These are phyloP conservation scores for Prasinococcaceae sp. DNA, from an alignment of 139 green algal species.

Conservation along the genomic window DNA sequence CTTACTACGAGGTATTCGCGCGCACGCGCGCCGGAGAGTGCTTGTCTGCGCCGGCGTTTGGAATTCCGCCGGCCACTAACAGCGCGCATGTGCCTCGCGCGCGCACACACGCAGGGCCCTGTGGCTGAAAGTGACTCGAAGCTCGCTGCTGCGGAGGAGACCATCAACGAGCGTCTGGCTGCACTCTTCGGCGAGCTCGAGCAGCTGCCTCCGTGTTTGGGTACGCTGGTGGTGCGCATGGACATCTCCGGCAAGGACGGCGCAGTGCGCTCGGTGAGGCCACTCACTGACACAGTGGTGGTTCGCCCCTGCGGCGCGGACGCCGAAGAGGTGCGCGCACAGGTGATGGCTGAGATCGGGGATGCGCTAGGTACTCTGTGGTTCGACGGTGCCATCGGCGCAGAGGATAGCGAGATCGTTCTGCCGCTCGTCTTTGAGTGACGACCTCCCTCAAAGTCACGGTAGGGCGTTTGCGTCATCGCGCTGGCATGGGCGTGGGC, in stretches of 20 bases:
- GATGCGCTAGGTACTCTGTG: conserved; percentile 1
- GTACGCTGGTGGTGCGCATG: neutral
- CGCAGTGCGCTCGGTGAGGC: neutral
- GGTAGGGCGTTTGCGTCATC: no score
- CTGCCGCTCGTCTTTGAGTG: conserved; percentile 16
- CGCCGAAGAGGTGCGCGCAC: neutral
- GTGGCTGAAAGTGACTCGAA: conserved; percentile 29
- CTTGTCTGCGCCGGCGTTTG: no score
- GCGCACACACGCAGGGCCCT: no score
- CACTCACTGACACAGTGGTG: conserved; percentile 3
- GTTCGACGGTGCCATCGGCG: neutral
- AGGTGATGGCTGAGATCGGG: conserved; percentile 6
- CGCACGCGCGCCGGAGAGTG: no score
- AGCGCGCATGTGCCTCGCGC: no score
- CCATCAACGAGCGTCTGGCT: conserved; percentile 26
- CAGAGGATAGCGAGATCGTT: neutral
- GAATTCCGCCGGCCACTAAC: no score
- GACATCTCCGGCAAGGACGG: neutral
- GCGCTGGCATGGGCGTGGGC: no score
- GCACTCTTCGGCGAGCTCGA: conserved; percentile 31
- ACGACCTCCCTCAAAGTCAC: no score
- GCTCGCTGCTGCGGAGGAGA: conserved; percentile 25
- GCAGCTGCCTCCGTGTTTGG: neutral
- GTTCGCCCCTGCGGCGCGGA: neutral
- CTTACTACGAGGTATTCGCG: conserved; percentile 52